Base-by-base conservation (phyloP, 2,329 filamentous ascomycete species). In the Bimuria novae-zelandiae region DNA sequence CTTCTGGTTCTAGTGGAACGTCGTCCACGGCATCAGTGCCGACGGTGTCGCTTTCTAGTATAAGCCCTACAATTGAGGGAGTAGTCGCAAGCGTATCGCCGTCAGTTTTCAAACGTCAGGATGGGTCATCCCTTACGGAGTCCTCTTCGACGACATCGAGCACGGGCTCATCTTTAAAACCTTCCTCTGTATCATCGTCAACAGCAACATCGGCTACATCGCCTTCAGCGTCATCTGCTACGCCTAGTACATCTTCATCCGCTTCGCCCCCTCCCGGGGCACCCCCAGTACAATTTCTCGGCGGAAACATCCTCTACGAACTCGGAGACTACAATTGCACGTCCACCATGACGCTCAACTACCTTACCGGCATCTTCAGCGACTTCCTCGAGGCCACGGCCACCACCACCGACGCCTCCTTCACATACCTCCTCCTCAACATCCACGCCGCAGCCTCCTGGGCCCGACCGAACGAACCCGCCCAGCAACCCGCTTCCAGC, bases 341-440 rank as follows among this genome's bases (percentile, higher is more conserved):
- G 1, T 64, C 78, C 2, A 73, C 75, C 4, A 75, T 84, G 42
- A 79, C 81, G 48, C 59, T 87, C 2, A 73, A 74, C 4, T 73
- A 78, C 1, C 70, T 88, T 17, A 75, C 80, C 1, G 63, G 60
- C 5, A 60, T 86, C 12, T 63, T 87, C 7, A 62, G 73, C n/a
- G 76, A 78, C 39, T 87, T 84, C 58, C 75, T 87, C 40, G 62
- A 73, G 11, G 64, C 67, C 5, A 87, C 84, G 5, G 75, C 79
- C 29, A 81, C 80, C 29, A 82, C 81, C 5, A 70, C 86, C 29
- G 79, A 79, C 17, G 83, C 84, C 1, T 79, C 79, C 36, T 70
- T 84, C 7, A 71, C 78, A 1, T 81, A 80, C 57, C 59, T 88
- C 1, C 76, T 79, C 3, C 67, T 88, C 50, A 86, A 88, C 64